Evolutionary conservation across 768 basidiomycete genomes (phyloP), one percentile per base, ranked within the genome.

Genomic region (Tephrocybe sp.): DNA sequence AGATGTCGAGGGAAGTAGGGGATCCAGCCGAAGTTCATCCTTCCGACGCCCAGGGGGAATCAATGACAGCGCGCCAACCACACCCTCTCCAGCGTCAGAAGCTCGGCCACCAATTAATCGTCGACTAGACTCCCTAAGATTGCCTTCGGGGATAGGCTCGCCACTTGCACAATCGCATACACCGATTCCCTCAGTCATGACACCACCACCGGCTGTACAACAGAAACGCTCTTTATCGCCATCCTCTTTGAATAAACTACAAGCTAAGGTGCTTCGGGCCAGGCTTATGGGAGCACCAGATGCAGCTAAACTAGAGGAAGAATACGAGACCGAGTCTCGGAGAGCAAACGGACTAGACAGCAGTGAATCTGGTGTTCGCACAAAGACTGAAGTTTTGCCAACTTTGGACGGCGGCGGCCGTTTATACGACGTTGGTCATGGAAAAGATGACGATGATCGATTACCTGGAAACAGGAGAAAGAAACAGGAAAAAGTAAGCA

Each of bases 251-350:
- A 98, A 99, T 66, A 89, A 84, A 62, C 69, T 99, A 1, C 96
- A 99, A 67, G 96, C 96, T 3, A 87, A 87, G 58, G 94, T 97
- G 1, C 72, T 99, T 8, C 85, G 92, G 32, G 95, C 97, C 4
- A 95, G 89, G 65, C 76, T 99, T 30, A 88, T 89, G 79, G 84
- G 80, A 30, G 77, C 82, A n/a, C 76, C 87, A 1, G 79, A 92
- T 60, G 90, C 93, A 7, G 80, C 78, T 17, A 72, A 75, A 39
- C 71, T 99, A 36, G 92, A 99, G 69, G 74, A 76, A 48, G 85
- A 96, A 68, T 99, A 98, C 57, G 92, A 98, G 48, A 72, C 65
- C 14, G 89, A 90, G 62, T 64, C 76, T 45, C 74, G 65, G 41
- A 82, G 68, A 53, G 74, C 73, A 0, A 74, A 77, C 51, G 80